phyloP scores from a whole-genome alignment of 1,284 basidiomycete genomes.

The Malassezia brasiliensis region DNA sequence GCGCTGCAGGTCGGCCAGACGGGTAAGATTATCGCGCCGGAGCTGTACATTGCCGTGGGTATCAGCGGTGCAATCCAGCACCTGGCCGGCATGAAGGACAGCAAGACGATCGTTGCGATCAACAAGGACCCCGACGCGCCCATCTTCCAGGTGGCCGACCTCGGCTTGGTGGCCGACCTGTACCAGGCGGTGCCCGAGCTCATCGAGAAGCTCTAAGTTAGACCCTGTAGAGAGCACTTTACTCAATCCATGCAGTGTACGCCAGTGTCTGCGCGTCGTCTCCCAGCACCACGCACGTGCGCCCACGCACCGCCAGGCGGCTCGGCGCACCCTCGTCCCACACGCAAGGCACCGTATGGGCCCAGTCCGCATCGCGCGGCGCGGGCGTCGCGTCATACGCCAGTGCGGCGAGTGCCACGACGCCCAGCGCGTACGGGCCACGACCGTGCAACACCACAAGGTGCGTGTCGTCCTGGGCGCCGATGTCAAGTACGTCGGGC shows the following conservation, averaged over 20 bases:
- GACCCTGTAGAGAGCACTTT: neutral
- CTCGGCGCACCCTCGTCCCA: neutral
- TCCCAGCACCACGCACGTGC: neutral
- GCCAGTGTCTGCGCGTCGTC: constrained; percentile 3
- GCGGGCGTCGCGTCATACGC: neutral
- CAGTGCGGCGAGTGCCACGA: neutral
- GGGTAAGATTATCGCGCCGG: constrained; percentile 69
- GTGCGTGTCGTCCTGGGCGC: neutral
- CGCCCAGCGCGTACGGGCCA: neutral
- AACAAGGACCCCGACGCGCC: constrained; percentile 99
- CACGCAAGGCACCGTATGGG: neutral
- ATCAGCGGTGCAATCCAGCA: constrained; percentile 99
- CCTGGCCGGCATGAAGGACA: constrained; percentile 98
- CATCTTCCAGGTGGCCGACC: constrained; percentile 97
- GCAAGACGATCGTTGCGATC: constrained; percentile 92
- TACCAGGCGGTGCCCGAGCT: constrained; percentile 49
- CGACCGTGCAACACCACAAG: neutral
- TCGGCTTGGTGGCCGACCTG: constrained; percentile 67
- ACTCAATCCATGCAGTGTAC: neutral
- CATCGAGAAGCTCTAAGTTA: constrained; percentile 16
- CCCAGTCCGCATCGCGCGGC: neutral
- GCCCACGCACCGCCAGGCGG: neutral
- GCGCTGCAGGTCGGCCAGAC: constrained; percentile 98
- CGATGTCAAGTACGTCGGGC: neutral
- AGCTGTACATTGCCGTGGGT: constrained; percentile 89